These are phyloP conservation scores for Sugiyamaella marilandica DNA, from an alignment of 805 yeast species.

Conservation along the genomic window DNA sequence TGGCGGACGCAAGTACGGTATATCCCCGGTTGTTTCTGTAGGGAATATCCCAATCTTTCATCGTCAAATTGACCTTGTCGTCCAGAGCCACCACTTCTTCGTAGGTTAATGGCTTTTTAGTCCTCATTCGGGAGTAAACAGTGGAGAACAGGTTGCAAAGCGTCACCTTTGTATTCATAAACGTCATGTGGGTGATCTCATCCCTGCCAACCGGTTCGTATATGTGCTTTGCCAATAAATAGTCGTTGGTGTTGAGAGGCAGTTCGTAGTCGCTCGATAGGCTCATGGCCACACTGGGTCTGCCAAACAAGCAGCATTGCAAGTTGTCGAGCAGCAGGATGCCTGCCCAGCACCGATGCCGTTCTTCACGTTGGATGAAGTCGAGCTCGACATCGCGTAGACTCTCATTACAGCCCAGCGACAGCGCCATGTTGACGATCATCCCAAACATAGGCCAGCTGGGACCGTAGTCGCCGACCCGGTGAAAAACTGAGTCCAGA, in stretches of 20 bases:
- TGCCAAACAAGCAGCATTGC: slow-evolving; percentile 15
- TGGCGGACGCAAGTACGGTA: neutral
- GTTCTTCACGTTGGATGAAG: slow-evolving; percentile 6
- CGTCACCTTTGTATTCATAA: slow-evolving; percentile 8
- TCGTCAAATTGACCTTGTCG: neutral
- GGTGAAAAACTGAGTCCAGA: slow-evolving; percentile 4
- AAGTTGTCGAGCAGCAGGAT: slow-evolving; percentile 12
- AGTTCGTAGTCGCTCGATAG: neutral
- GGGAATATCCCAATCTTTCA: slow-evolving; percentile 8
- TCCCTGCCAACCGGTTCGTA: neutral
- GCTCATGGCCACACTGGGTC: slow-evolving; percentile 7
- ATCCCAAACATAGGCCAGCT: slow-evolving; percentile 11
- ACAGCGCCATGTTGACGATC: slow-evolving; percentile 8
- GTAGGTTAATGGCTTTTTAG: slow-evolving; percentile 3
- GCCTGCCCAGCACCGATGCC: slow-evolving; percentile 13
- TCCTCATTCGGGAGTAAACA: slow-evolving; percentile 5
- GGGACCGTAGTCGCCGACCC: slow-evolving; percentile 12
- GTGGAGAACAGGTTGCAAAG: slow-evolving; percentile 4
- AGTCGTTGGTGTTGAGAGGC: slow-evolving; percentile 12
- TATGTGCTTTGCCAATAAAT: neutral
- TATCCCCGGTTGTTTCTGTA: neutral
- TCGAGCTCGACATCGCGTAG: slow-evolving; percentile 4
- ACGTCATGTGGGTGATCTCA: slow-evolving; percentile 12
- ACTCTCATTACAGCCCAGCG: slow-evolving; percentile 11
- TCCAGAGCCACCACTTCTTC: slow-evolving; percentile 11